Conservation (phyloP, 331 rosid species). For the Dryas integrifolia region DNA sequence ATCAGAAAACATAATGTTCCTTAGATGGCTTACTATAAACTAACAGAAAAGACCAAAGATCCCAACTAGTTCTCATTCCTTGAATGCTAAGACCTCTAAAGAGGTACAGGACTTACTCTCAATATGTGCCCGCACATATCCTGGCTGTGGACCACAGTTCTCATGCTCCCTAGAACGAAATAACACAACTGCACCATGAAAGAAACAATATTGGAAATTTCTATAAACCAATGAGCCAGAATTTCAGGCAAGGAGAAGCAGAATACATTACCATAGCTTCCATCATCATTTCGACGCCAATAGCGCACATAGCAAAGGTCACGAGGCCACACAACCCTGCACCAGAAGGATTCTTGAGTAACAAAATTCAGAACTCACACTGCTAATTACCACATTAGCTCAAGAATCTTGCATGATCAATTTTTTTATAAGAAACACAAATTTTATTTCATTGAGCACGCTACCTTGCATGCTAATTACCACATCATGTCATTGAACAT, state of each 20-base stretch:
- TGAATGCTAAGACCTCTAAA: constrained; percentile 4
- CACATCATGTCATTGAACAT: too few species aligned
- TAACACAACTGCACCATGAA: constrained; percentile 72
- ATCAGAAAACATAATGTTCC: constrained; percentile 15
- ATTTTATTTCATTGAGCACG: too few species aligned
- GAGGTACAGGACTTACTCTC: constrained; percentile 65
- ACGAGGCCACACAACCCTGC: constrained; percentile 98
- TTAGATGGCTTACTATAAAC: background rate
- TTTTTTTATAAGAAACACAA: too few species aligned
- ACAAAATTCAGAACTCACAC: background rate
- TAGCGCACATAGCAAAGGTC: constrained; percentile 98
- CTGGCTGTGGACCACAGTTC: constrained; percentile 94
- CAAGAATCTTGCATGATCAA: background rate
- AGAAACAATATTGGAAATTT: constrained; percentile 29
- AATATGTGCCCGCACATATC: constrained; percentile 93
- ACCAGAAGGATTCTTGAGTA: constrained; percentile 19
- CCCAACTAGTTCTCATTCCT: constrained; percentile 27
- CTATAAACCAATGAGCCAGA: constrained; percentile 18
- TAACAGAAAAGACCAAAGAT: constrained; percentile 7
- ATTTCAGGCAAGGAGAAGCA: constrained; percentile 19
- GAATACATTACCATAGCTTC: constrained; percentile 75
- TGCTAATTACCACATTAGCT: background rate
- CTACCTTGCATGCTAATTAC: too few species aligned
- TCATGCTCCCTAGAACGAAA: constrained; percentile 95
- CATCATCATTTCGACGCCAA: constrained; percentile 99